Evolutionary conservation across 495 filamentous ascomycete genomes (phyloP).

Genomic region (Talaromyces ruber): DNA sequence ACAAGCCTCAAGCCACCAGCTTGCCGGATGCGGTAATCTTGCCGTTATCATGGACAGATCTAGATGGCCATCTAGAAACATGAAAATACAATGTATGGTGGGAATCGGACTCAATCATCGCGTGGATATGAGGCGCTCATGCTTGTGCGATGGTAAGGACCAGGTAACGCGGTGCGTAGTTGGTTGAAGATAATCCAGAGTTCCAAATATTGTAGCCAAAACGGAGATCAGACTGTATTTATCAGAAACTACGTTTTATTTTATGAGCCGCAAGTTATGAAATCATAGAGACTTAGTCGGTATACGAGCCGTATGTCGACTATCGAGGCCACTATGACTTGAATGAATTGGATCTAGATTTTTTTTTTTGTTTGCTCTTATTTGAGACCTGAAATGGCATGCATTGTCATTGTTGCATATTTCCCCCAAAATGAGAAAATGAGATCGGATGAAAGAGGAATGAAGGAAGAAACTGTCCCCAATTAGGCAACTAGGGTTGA

Average conservation of each 20-base stretch:
- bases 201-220: neutral
- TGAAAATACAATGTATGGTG: too few species aligned
- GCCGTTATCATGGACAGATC: neutral
- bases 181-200: neutral
- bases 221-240: neutral
- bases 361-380: neutral
- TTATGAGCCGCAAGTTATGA: neutral
- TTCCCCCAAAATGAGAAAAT: neutral
- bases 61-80: too few species aligned
- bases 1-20: neutral
- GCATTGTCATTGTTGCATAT: neutral
- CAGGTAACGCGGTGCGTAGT: neutral
- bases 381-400: neutral
- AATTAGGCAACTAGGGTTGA: neutral
- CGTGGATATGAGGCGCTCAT: neutral
- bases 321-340: neutral
- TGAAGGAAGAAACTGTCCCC: neutral
- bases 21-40: neutral
- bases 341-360: neutral
- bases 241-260: neutral
- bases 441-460: neutral
- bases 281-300: neutral
- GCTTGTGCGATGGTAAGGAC: neutral
- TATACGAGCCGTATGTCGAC: neutral
- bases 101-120: neutral